Percentiles rank a stretch among this genome's conserved stretches.
phyloP scores from a whole-genome alignment of 805 yeast genomes.

The Lipomyces mesembrius region DNA sequence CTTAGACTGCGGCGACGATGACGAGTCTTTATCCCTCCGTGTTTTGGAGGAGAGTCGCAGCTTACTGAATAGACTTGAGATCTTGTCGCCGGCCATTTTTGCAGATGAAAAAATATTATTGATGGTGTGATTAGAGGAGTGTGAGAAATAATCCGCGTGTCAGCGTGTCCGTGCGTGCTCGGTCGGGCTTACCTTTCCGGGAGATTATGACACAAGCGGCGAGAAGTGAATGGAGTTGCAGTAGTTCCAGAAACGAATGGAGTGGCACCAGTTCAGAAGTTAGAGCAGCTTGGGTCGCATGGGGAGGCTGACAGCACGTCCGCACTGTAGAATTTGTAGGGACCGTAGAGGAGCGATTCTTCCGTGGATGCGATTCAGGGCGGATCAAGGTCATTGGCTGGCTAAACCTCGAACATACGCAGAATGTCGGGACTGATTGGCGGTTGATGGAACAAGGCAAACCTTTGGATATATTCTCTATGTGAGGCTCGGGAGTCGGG shows the following conservation, averaged over 20 bases:
- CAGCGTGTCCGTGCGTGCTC: neutral
- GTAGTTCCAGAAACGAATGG: neutral
- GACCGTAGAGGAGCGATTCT: neutral
- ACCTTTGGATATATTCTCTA: neutral
- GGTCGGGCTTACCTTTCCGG: neutral
- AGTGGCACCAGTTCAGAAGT: neutral
- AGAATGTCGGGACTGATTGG: neutral
- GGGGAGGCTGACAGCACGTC: neutral
- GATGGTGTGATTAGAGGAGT: neutral
- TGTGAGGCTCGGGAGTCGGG: too few species aligned
- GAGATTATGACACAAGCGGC: neutral
- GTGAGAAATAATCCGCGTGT: neutral
- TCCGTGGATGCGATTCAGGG: neutral
- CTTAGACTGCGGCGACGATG: neutral
- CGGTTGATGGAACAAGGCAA: neutral
- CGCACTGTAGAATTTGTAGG: neutral
- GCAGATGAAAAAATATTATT: neutral
- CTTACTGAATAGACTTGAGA: conserved; percentile 17
- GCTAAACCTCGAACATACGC: neutral
- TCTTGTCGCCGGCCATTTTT: conserved; percentile 14
- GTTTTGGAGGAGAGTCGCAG: conserved; percentile 17
- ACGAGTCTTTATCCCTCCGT: conserved; percentile 2
- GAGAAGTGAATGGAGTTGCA: neutral
- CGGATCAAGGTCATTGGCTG: neutral
- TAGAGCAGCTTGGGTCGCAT: neutral